Conservation (phyloP, 352 stramenopile genomes). For the Phytophthora rubi region DNA sequence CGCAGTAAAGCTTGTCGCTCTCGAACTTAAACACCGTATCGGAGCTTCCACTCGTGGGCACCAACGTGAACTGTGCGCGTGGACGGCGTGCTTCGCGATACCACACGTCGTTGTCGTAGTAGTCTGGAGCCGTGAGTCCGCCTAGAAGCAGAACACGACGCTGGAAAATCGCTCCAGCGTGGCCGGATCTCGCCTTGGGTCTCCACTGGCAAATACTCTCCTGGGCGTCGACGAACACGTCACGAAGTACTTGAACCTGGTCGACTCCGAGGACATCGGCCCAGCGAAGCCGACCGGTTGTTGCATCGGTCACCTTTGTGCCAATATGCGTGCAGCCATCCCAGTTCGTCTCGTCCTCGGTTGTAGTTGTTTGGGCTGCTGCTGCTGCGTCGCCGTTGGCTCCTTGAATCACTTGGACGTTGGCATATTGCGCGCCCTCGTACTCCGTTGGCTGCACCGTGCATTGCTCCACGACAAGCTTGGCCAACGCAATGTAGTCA, state of each 20-base stretch:
- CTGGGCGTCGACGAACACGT: slow-evolving; percentile 73
- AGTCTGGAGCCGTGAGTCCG: slow-evolving; percentile 63
- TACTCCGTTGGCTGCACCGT: slow-evolving; percentile 51
- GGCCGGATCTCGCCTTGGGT: slow-evolving; percentile 64
- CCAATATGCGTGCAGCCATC: slow-evolving; percentile 70
- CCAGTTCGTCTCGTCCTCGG: slow-evolving; percentile 43
- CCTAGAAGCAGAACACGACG: slow-evolving; percentile 79
- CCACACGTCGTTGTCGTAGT: slow-evolving; percentile 90
- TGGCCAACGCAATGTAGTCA: slow-evolving; percentile 73
- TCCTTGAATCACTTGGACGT: slow-evolving; percentile 47
- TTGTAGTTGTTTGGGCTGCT: slow-evolving; percentile 12
- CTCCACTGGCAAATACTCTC: slow-evolving; percentile 71
- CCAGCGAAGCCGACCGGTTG: slow-evolving; percentile 57
- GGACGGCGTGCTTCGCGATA: slow-evolving; percentile 71
- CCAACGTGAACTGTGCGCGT: slow-evolving; percentile 56
- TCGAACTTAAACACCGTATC: slow-evolving; percentile 89
- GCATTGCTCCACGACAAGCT: slow-evolving; percentile 62
- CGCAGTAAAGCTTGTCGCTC: slow-evolving; percentile 85
- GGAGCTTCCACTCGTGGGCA: slow-evolving; percentile 56
- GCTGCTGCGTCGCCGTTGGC: slow-evolving; percentile 21
- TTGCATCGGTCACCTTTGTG: slow-evolving; percentile 41
- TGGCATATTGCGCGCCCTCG: slow-evolving; percentile 55
- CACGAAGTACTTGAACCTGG: slow-evolving; percentile 65
- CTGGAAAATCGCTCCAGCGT: slow-evolving; percentile 77
- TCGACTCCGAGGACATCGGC: slow-evolving; percentile 67